phyloP scores from a whole-genome alignment of 768 basidiomycete genomes.

The Collybiopsis confluens region DNA sequence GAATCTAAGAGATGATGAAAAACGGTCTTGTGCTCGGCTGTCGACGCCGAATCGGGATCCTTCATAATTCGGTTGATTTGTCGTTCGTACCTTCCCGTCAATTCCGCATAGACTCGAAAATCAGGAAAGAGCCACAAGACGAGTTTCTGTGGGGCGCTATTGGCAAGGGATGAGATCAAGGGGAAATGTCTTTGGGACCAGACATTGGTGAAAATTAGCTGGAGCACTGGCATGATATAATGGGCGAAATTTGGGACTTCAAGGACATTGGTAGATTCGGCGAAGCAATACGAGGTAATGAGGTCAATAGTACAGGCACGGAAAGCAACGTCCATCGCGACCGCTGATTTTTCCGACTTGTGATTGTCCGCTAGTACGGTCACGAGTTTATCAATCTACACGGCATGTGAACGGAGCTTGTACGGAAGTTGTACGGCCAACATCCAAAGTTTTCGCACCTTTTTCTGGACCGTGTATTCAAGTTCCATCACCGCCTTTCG shows the following conservation, averaged over 20 bases:
- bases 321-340: conserved; percentile 28
- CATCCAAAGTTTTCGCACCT: conserved; percentile 12
- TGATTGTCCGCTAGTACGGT: conserved; percentile 13
- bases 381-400: neutral
- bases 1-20: conserved; percentile 23
- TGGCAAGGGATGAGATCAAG: conserved; percentile 3
- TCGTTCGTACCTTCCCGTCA: conserved; percentile 11
- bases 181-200: conserved; percentile 12
- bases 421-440: conserved; percentile 26
- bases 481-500: conserved; percentile 28
- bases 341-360: conserved; percentile 32
- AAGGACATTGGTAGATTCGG: conserved; percentile 22
- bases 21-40: conserved; percentile 21
- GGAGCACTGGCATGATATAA: conserved; percentile 7
- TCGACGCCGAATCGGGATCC: conserved; percentile 11
- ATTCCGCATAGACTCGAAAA: conserved; percentile 7
- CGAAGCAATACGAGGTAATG: conserved; percentile 18
- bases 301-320: conserved; percentile 30
- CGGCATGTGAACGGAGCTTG: neutral
- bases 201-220: conserved; percentile 1
- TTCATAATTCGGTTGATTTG: conserved; percentile 17
- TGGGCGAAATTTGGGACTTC: conserved; percentile 29
- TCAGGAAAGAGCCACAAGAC: conserved; percentile 2
- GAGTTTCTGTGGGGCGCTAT: neutral
- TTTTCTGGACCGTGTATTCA: conserved; percentile 3